These are phyloP conservation scores for Petunia secreta DNA, from an alignment of 257 asterid species.

Conservation along the genomic window DNA sequence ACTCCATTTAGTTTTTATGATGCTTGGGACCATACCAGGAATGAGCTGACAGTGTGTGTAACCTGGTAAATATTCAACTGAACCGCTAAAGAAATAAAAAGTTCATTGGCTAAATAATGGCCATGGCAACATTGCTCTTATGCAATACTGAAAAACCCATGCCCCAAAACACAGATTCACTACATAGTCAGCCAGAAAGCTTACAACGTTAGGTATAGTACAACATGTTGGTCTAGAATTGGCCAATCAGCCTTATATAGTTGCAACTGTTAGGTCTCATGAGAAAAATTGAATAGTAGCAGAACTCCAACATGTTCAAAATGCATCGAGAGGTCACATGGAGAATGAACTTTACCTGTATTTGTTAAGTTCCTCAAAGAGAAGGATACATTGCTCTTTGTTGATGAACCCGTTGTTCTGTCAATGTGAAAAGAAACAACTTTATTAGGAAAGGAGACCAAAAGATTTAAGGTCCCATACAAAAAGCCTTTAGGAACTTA, in stretches of 20 bases:
- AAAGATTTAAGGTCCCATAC: not conserved
- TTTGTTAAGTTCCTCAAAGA: slow-evolving; percentile 80
- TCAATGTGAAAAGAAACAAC: slow-evolving; percentile 26
- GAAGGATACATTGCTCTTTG: slow-evolving; percentile 80
- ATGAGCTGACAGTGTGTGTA: no score
- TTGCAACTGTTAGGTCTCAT: not conserved
- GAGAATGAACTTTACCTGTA: slow-evolving; percentile 60
- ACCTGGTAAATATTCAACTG: no score
- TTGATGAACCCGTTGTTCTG: slow-evolving; percentile 69
- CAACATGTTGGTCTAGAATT: not conserved
- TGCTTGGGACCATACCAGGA: no score
- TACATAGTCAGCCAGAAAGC: not conserved
- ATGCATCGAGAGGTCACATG: slow-evolving; percentile 22
- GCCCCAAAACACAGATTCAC: not conserved
- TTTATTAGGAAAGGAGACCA: not conserved
- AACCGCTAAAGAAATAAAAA: no score
- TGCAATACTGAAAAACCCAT: not conserved
- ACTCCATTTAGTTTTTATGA: no score
- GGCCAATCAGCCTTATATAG: not conserved
- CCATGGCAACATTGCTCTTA: not conserved
- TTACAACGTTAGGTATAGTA: not conserved
- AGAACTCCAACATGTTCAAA: not conserved
- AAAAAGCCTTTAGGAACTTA: not conserved
- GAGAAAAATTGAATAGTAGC: not conserved
- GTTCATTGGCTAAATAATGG: no score